These are phyloP conservation scores for Meripilus lineatus DNA, from an alignment of 1,284 basidiomycete species.

Conservation along the genomic window DNA sequence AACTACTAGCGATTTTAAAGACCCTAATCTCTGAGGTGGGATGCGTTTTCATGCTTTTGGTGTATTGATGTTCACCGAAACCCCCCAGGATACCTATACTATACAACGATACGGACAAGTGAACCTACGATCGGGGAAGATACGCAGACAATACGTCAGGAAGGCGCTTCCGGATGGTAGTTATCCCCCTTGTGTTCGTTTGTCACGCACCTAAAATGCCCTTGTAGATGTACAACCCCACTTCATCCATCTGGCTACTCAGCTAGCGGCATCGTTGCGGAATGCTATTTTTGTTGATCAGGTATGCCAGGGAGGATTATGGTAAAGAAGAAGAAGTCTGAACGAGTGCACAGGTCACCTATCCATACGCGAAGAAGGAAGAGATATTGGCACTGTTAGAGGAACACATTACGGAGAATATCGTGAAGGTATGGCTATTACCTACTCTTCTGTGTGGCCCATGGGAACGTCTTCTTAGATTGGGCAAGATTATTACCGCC, in stretches of 20 bases:
- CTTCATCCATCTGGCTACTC: conserved; percentile 65
- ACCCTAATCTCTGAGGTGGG: conserved; percentile 69
- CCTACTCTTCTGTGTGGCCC: conserved; percentile 2
- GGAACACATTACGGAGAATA: conserved; percentile 88
- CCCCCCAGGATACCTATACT: conserved; percentile 53
- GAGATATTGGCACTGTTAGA: conserved; percentile 73
- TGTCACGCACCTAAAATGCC: neutral
- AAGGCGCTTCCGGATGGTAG: conserved; percentile 67
- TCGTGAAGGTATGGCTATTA: conserved; percentile 67
- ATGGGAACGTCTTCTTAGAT: conserved; percentile 44
- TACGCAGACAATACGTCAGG: conserved; percentile 52
- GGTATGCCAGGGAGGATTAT: conserved; percentile 38
- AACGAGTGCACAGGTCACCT: conserved; percentile 52
- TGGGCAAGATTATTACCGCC: conserved; percentile 73
- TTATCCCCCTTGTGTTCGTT: neutral
- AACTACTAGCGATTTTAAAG: conserved; percentile 75
- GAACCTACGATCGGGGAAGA: conserved; percentile 41
- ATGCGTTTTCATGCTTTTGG: neutral
- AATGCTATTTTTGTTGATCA: conserved; percentile 86
- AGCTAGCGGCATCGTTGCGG: conserved; percentile 61
- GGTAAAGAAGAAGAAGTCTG: neutral
- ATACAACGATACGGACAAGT: conserved; percentile 65
- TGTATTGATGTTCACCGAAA: neutral
- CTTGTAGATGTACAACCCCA: conserved; percentile 62
- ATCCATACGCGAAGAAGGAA: conserved; percentile 49